Evolutionary conservation across 2,329 filamentous ascomycete genomes (phyloP).

Genomic region (Colletotrichum trifolii): DNA sequence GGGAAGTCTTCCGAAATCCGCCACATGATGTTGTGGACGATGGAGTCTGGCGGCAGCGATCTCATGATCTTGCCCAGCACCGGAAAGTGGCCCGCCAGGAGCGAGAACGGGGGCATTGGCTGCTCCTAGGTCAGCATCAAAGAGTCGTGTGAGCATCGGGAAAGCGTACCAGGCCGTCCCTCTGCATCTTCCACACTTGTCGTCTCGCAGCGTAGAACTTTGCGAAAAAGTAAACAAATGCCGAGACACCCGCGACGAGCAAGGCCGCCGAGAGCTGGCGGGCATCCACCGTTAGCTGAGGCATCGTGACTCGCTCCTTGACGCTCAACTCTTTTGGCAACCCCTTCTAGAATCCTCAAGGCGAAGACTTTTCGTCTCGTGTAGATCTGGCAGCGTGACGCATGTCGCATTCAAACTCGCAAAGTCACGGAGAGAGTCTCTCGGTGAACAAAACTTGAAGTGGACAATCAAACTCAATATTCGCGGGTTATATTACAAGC

Average conservation of each 20-base stretch:
- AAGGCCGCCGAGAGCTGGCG: not conserved
- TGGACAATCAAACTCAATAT: too few species aligned
- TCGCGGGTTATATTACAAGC: too few species aligned
- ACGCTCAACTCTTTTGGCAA: too few species aligned
- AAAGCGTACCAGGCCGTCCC: constrained; percentile 3
- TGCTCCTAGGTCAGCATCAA: not conserved
- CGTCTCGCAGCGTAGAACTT: constrained; percentile 3
- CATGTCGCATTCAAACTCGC: too few species aligned
- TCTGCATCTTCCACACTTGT: constrained; percentile 15
- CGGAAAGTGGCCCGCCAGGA: constrained; percentile 41
- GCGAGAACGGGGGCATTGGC: constrained; percentile 34
- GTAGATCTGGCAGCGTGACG: too few species aligned
- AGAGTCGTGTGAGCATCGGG: not conserved
- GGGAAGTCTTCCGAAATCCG: constrained; percentile 24
- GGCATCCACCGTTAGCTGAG: not conserved
- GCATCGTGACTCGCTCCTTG: too few species aligned
- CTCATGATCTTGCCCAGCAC: constrained; percentile 37
- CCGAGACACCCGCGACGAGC: not conserved
- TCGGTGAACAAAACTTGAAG: too few species aligned
- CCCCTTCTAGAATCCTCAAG: too few species aligned
- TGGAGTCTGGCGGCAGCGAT: constrained; percentile 39
- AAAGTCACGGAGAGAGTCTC: too few species aligned
- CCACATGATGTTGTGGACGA: constrained; percentile 43
- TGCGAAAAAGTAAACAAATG: constrained; percentile 7
- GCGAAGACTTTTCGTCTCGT: too few species aligned